Evolutionary conservation across 495 filamentous ascomycete genomes (phyloP).

Genomic region (Platismatia glauca): DNA sequence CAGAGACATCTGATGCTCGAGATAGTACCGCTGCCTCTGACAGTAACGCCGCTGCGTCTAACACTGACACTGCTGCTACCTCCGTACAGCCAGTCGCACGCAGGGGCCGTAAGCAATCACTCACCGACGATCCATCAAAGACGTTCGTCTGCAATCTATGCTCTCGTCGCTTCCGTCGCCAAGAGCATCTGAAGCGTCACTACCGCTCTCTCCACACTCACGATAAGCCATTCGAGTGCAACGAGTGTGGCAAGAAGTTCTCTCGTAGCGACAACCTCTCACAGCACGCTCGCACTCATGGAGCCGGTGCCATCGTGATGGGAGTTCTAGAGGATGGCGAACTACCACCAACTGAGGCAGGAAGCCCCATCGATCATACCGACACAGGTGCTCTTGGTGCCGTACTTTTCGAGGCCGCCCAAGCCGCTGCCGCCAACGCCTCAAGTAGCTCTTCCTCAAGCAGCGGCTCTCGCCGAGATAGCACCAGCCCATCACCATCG

Average conservation of each 20-base stretch:
- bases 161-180: constrained; percentile 92
- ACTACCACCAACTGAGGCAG: constrained; percentile 35
- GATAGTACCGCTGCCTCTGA: constrained; percentile 32
- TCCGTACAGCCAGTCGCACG: constrained; percentile 67
- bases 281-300: constrained; percentile 93
- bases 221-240: constrained; percentile 97
- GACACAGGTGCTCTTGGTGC: constrained; percentile 57
- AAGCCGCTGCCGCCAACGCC: constrained; percentile 48
- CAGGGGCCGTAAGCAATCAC: constrained; percentile 94
- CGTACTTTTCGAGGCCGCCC: constrained; percentile 67
- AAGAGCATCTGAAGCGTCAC: constrained; percentile 98
- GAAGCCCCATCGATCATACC: constrained; percentile 40
- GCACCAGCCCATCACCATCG: constrained; percentile 36
- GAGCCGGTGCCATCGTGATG: constrained; percentile 81
- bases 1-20: constrained; percentile 33
- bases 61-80: constrained; percentile 32
- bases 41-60: constrained; percentile 28
- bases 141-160: constrained; percentile 95
- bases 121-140: constrained; percentile 97
- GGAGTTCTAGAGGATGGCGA: constrained; percentile 66
- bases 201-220: constrained; percentile 96
- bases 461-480: constrained; percentile 39
- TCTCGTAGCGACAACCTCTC: constrained; percentile 94
- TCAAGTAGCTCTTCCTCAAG: constrained; percentile 46
- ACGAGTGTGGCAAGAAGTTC: constrained; percentile 98